Evolutionary conservation across 164 flowering plant species (phyloP).

Genomic region (Akebia trifoliata): DNA sequence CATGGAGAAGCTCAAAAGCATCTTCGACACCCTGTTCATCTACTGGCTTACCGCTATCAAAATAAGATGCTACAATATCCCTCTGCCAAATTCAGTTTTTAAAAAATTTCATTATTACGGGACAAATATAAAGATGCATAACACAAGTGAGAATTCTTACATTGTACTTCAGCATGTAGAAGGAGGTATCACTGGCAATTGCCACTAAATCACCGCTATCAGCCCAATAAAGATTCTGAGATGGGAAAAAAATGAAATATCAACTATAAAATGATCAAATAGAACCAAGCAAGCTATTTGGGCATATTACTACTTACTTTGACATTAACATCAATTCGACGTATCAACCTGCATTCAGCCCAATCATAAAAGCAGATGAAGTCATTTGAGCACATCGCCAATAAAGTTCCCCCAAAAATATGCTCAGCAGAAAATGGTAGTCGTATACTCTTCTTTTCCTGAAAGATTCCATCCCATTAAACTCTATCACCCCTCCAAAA

Average conservation of each 20-base stretch:
- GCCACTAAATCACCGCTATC: conserved; percentile 96
- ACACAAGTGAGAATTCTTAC: conserved; percentile 37
- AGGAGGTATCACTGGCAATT: conserved; percentile 87
- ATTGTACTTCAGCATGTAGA: conserved; percentile 90
- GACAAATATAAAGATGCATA: not conserved
- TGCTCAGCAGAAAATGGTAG: conserved; percentile 95
- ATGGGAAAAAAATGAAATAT: conserved; percentile 6
- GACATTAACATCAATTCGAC: conserved; percentile 86
- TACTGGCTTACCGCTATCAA: conserved; percentile 76
- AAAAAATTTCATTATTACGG: too few species aligned
- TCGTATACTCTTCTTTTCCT: conserved; percentile 90
- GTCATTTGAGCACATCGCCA: conserved; percentile 97
- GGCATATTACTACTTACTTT: conserved; percentile 47
- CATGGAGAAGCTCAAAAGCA: conserved; percentile 95
- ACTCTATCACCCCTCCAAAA: not conserved
- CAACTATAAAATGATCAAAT: not conserved
- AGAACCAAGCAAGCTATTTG: not conserved
- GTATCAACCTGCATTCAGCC: conserved; percentile 93
- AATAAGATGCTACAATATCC: conserved; percentile 67
- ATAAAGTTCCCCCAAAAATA: conserved; percentile 78
- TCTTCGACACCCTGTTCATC: conserved; percentile 98
- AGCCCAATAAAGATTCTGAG: conserved; percentile 96
- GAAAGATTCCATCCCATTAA: conserved; percentile 28
- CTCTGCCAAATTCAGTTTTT: conserved; percentile 49
- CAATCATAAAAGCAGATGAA: conserved; percentile 97